phyloP scores from a whole-genome alignment of 1,139 yeast species.

The Saccharomyces pastorianus region DNA sequence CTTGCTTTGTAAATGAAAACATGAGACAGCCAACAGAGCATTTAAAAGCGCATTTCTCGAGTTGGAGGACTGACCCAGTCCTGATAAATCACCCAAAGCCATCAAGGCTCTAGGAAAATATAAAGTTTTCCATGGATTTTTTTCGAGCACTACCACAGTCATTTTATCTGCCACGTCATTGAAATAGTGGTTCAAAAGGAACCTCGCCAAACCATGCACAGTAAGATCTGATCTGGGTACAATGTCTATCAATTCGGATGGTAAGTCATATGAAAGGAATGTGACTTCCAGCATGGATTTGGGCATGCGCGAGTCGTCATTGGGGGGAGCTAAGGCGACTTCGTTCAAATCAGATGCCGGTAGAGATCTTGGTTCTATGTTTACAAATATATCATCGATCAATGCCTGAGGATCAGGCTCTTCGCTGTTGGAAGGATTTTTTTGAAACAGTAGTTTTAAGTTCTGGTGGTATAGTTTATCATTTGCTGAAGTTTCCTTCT shows the following conservation, averaged over 20 bases:
- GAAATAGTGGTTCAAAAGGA: slow-evolving; percentile 64
- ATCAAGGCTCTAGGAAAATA: slow-evolving; percentile 74
- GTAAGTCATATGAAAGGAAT: slow-evolving; percentile 3
- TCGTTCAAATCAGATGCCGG: slow-evolving; percentile 10
- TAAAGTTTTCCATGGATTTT: slow-evolving; percentile 81
- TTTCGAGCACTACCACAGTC: slow-evolving; percentile 70
- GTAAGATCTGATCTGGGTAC: slow-evolving; percentile 55
- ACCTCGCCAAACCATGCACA: slow-evolving; percentile 60
- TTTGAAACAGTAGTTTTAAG: slow-evolving; percentile 11
- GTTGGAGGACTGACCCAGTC: slow-evolving; percentile 64
- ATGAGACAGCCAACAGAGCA: slow-evolving; percentile 74
- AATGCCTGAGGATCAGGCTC: neutral
- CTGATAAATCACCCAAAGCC: slow-evolving; percentile 70
- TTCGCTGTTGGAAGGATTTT: slow-evolving; percentile 2
- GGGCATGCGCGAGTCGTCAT: slow-evolving; percentile 31
- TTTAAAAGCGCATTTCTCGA: slow-evolving; percentile 73
- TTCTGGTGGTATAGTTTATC: neutral
- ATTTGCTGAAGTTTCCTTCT: neutral
- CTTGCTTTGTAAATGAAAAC: slow-evolving; percentile 71
- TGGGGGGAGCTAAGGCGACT: slow-evolving; percentile 15
- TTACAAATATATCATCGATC: neutral
- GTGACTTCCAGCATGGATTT: slow-evolving; percentile 32
- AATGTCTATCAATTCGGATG: slow-evolving; percentile 19
- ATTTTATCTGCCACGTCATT: slow-evolving; percentile 76
- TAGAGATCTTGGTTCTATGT: neutral